A percentile compares a stretch with the other conserved stretches of the same genome.
phyloP scores from a whole-genome alignment of 306 rosid genomes.

The Mimosa pudica region DNA sequence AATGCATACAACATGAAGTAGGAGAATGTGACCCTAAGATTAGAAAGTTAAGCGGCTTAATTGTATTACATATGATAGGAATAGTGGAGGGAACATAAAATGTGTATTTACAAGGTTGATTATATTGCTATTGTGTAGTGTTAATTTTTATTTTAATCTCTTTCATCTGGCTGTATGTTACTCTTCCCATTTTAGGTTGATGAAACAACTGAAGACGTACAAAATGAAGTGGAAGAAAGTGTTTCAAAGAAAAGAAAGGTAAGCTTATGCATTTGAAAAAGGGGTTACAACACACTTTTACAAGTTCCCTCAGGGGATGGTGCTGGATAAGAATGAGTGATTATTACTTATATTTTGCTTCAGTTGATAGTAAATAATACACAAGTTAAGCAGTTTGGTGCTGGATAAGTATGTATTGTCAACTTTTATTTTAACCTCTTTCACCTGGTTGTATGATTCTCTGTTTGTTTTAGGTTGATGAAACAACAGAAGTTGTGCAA shows the following conservation, averaged over 20 bases:
- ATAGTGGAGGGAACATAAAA: background rate
- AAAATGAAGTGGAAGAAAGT: too few species aligned
- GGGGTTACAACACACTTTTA: background rate
- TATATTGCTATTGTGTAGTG: background rate
- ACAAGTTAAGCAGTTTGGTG: background rate
- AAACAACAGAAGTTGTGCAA: slow-evolving; percentile 30
- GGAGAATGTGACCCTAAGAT: slow-evolving; percentile 44
- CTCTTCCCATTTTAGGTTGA: slow-evolving; percentile 39
- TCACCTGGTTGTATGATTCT: slow-evolving; percentile 15
- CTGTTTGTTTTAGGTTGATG: slow-evolving; percentile 40
- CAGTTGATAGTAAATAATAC: background rate
- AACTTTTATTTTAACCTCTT: background rate
- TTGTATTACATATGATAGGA: background rate
- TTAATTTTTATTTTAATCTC: background rate
- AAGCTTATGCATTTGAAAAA: background rate
- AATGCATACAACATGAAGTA: slow-evolving; percentile 38
- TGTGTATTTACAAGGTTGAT: background rate
- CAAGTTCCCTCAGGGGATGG: too few species aligned
- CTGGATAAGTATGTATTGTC: background rate
- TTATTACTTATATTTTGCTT: background rate
- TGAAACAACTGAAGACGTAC: slow-evolving; percentile 38
- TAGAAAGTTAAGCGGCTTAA: slow-evolving; percentile 40
- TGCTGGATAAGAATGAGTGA: background rate
- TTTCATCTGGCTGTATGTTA: slow-evolving; percentile 17
- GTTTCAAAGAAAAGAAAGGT: slow-evolving; percentile 54